Evolutionary conservation across 2,329 filamentous ascomycete genomes (phyloP), one percentile per base, ranked within the genome.

Genomic region (Aspergillus novoparasiticus): DNA sequence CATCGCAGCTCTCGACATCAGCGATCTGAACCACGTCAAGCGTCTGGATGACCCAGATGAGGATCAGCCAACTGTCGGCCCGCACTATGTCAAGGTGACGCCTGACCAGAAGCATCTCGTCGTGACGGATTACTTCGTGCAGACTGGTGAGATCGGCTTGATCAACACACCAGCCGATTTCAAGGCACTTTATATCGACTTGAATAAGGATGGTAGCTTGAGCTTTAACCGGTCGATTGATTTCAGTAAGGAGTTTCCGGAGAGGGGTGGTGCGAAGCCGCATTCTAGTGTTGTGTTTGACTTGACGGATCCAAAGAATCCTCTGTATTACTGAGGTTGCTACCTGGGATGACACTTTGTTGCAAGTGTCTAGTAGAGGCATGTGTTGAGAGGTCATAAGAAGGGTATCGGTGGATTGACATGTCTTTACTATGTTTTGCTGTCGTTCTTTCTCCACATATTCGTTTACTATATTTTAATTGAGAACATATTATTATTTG

Each of bases 71-170:
- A 86, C 84, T 63, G 80, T 88, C 58, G 86, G 86, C 0, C 86
- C 86, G 0, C 87, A 89, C 78, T 89, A 88, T 68, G 78, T 89
- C 77, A 89, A 89, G 79, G 80, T 89, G 63, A 84, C 85, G 5
- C 86, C 87, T 0, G 87, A 89, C 66, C 86, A 88, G 80, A 87
- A 87, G 80, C 85, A 89, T 72, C 74, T 89, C 19, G 79, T 89
- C 2, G 86, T 89, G 16, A 87, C 85, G n/a, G 87, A 87, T 58
- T 89, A 89, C 78, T 89, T 89, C 69, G 85, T 89, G 3, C 86
- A 89, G 76, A 85, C 82, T 11, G 86, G 86, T 30, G 83, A 86
- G 61, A 87, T 88, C 61, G 84, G 84, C 8, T 77, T 89, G 2
- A 80, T 89, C 70, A 88, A 88, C 71, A 87, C 86, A 0, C 85